Percentiles rank a stretch among this genome's conserved stretches.
These are phyloP conservation scores for Gossypium arboreum DNA, from an alignment of 345 rosid species.

Conservation along the genomic window DNA sequence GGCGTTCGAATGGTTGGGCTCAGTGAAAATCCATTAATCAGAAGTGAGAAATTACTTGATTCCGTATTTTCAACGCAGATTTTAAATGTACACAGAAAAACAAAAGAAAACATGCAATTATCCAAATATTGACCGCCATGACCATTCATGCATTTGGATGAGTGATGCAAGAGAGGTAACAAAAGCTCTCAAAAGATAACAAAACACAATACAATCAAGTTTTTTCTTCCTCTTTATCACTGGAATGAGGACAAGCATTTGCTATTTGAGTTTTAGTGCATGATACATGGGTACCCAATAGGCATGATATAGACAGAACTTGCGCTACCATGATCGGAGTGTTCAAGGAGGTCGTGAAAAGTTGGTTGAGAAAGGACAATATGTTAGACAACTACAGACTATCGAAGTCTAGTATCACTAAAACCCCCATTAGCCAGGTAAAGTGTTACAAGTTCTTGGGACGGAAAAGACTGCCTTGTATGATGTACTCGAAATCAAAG, in stretches of 20 bases:
- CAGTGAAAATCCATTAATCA: too few species aligned
- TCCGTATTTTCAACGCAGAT: too few species aligned
- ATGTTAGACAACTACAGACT: background rate
- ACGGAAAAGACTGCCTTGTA: background rate
- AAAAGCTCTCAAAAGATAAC: background rate
- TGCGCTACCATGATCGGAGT: background rate
- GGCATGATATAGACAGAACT: background rate
- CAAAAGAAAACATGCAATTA: too few species aligned
- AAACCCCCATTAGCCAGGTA: background rate
- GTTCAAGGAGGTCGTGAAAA: too few species aligned
- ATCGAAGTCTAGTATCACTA: background rate
- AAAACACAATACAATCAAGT: background rate
- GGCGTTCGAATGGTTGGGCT: too few species aligned
- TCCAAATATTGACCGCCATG: too few species aligned
- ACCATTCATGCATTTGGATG: too few species aligned
- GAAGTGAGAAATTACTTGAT: too few species aligned
- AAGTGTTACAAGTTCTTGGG: background rate
- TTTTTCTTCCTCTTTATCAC: background rate
- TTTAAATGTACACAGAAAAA: too few species aligned
- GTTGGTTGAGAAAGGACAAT: background rate
- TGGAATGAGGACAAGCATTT: background rate
- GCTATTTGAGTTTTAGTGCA: background rate
- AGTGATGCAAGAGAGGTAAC: too few species aligned
- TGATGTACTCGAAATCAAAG: background rate
- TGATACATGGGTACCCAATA: too few species aligned